A percentile compares a stretch with the other conserved stretches of the same genome.
Conservation (phyloP, 1,139 yeast species). For the Casaregolazyma suthepensis region DNA sequence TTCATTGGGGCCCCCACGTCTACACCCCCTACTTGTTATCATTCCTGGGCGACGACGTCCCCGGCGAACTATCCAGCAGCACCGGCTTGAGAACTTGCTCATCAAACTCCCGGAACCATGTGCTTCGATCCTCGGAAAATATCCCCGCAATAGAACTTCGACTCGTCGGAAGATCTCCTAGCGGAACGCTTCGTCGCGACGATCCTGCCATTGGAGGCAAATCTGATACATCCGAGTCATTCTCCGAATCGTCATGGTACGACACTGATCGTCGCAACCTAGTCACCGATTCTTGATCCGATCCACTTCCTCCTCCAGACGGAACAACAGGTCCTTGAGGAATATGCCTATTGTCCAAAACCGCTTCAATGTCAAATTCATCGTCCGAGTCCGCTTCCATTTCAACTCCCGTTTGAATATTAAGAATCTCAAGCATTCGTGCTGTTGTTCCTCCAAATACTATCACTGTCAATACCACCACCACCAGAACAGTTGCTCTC, state of each 20-base stretch:
- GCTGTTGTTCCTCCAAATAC: slow-evolving; percentile 98
- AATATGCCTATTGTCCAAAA: slow-evolving; percentile 27
- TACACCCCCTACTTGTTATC: background rate
- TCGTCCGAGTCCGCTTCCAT: slow-evolving; percentile 84
- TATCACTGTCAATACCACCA: slow-evolving; percentile 92
- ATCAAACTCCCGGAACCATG: slow-evolving; percentile 91
- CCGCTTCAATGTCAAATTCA: slow-evolving; percentile 88
- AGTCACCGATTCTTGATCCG: slow-evolving; percentile 11
- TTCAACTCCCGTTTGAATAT: slow-evolving; percentile 85
- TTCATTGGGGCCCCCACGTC: too few species aligned
- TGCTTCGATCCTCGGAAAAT: slow-evolving; percentile 65
- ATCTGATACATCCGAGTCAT: slow-evolving; percentile 28
- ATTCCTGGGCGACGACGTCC: slow-evolving; percentile 13
- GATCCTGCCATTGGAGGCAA: slow-evolving; percentile 30
- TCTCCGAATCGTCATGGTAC: slow-evolving; percentile 24
- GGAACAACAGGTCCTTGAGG: background rate
- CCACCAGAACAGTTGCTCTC: slow-evolving; percentile 91
- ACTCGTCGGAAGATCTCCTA: slow-evolving; percentile 35
- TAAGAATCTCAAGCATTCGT: slow-evolving; percentile 90
- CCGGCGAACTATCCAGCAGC: slow-evolving; percentile 50
- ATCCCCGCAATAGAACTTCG: slow-evolving; percentile 18
- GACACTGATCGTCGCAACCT: slow-evolving; percentile 21
- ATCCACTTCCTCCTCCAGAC: background rate
- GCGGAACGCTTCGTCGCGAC: slow-evolving; percentile 14
- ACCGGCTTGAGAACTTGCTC: slow-evolving; percentile 96